Evolutionary conservation across 2,329 filamentous ascomycete species (phyloP), one percentile per base, ranked within the genome.

Genomic region (Chrysoporthe austroafricana): DNA sequence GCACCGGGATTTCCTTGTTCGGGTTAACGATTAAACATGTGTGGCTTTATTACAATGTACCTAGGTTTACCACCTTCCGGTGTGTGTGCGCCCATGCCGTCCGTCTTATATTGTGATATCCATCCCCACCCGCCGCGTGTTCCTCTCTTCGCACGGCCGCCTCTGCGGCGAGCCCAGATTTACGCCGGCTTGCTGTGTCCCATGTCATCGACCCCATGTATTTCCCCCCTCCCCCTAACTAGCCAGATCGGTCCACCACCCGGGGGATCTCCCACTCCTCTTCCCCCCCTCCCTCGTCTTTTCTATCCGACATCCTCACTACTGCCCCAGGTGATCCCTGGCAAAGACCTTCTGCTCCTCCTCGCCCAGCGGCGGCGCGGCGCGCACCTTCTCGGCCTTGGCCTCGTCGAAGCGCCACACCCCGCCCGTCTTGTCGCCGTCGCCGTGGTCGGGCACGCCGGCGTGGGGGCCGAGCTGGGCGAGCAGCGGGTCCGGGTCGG

Each of bases 361-460:
- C 2, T 77, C 76, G 39, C 69, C 76, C 18, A 77, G 73, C 16
- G 71, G 71, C 59, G 74, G 71, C n/a, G 72, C 74, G 1, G 50
- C 69, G 67, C 72, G 77, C 5, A 73, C 84, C 75, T 83, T 84
- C 34, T 77, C 79, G 1, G 82, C 79, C 74, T 83, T 83, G 44
- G 70, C 72, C 0, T 43, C 18, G 72, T 88, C 85, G 69, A 85
- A 89, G 42, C 86, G 79, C 86, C 86, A 89, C 18, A 88, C 77
- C 1, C 86, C 86, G 26, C 86, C 86, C 2, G 86, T 89, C 79
- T 87, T 88, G 73, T 88, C 86, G 34, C 82, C 79, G 62, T 89
- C 86, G 32, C 86, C 86, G 69, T 84, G 80, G 0, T 78, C 70
- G 1, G 81, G 77, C 18, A 88, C 75, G 4, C 85, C 84, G 2